Conservation (phyloP, 495 filamentous ascomycete genomes). For the Parmelia sp. region DNA sequence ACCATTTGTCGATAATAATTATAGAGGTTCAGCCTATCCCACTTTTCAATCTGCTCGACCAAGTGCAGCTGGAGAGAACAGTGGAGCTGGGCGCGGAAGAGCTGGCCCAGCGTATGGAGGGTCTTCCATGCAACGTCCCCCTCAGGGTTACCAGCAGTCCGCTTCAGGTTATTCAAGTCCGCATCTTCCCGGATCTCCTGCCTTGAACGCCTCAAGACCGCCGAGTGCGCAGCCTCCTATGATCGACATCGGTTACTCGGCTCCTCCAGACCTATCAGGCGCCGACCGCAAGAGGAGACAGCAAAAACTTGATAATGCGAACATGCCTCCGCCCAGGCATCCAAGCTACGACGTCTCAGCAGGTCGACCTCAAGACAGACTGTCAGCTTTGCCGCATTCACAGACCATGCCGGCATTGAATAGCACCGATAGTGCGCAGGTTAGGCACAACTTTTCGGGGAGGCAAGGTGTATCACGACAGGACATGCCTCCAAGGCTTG, state of each 20-base stretch:
- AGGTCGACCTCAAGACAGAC: conserved; percentile 14
- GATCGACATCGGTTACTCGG: conserved; percentile 50
- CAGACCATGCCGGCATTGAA: conserved; percentile 18
- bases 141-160: conserved; percentile 39
- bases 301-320: conserved; percentile 26
- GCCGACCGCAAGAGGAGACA: conserved; percentile 29
- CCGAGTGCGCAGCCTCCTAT: conserved; percentile 32
- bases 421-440: conserved; percentile 15
- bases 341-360: conserved; percentile 20
- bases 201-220: conserved; percentile 13
- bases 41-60: conserved; percentile 14
- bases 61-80: conserved; percentile 15
- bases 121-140: not conserved
- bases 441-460: conserved; percentile 7
- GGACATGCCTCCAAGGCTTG: conserved; percentile 17
- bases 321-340: conserved; percentile 12
- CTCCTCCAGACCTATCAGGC: conserved; percentile 42
- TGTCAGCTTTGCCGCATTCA: conserved; percentile 23
- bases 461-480: conserved; percentile 15
- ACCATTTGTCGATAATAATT: conserved; percentile 26
- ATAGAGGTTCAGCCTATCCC: conserved; percentile 24
- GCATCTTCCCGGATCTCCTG: conserved; percentile 11
- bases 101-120: conserved; percentile 11
- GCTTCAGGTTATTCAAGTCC: conserved; percentile 31
- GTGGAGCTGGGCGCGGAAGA: conserved; percentile 25